A percentile compares a stretch with the other conserved stretches of the same genome.
These are phyloP conservation scores for Acacia concinna DNA, from an alignment of 331 rosid species.

Conservation along the genomic window DNA sequence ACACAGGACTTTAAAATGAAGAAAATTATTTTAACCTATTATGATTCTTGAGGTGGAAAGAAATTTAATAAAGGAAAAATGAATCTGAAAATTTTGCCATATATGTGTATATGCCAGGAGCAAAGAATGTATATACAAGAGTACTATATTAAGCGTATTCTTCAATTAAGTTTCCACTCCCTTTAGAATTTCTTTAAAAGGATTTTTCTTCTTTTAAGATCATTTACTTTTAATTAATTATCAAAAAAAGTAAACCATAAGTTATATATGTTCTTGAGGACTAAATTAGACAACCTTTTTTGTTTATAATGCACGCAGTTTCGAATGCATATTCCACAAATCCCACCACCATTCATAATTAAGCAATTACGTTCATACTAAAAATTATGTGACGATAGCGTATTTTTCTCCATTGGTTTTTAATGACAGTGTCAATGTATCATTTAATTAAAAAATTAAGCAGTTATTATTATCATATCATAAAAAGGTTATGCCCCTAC, in stretches of 20 bases:
- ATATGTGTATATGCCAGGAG: background rate
- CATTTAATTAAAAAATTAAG: too few relatives aligned
- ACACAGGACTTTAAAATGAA: background rate
- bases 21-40: background rate
- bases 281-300: too few relatives aligned
- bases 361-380: too few relatives aligned
- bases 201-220: background rate
- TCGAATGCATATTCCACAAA: too few relatives aligned
- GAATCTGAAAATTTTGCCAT: background rate
- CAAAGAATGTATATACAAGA: background rate
- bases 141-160: background rate
- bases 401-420: too few relatives aligned
- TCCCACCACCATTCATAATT: too few relatives aligned
- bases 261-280: too few relatives aligned
- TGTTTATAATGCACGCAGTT: too few relatives aligned
- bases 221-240: background rate
- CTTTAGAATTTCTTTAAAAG: background rate
- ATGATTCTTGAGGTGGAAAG: background rate
- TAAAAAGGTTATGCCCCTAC: too few relatives aligned
- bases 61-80: background rate
- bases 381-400: too few relatives aligned
- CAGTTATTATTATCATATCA: too few relatives aligned
- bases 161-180: background rate
- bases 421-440: too few relatives aligned
- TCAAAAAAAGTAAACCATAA: background rate